Base-by-base conservation (phyloP, 2,329 filamentous ascomycete genomes). In the Epichloe sibirici region DNA sequence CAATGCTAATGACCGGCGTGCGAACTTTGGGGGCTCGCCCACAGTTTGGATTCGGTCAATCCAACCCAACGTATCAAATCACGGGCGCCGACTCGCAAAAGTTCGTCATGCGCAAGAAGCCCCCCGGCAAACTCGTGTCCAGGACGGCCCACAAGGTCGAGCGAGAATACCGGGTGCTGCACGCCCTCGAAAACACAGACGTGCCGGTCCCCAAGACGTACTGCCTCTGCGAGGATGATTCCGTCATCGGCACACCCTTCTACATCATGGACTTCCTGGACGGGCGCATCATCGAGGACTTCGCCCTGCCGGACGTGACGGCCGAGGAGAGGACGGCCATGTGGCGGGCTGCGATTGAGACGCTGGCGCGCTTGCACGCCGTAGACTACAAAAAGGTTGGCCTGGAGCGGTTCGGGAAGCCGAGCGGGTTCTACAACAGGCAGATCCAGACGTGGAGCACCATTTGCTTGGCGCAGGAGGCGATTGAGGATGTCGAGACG, bases 241-340 rank as follows among this genome's bases (percentile, higher is more conserved):
- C 69, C 53, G 76, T 97, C 39, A 76, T 97, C 57, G 93, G 90
- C 52, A 97, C 90, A 7, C 81, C 90, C 5, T 98, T 97, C 69
- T 97, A 98, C 72, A 84, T 97, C 64, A 97, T 98, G 93, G 84
- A 89, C 66, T 97, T 93, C 66, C 76, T 97, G 56, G 86, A 95
- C 64, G 93, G 93, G 21, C 84, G 93, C 63, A 95, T 96, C 70
- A 88, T 97, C 64, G 88, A 91, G 63, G 89, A 97, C 69, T 85
- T 90, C 44, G 74, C 84, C 35, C 83, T 97, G 65, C 90, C 89
- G 2, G 85, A 74, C 12, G 80, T 89, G 12, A 76, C 76, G 28
- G 69, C 85, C 0, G 74, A 75, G 42, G 85, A 95, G 59, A 79
- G 91, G 55, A 81, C 73, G 35, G 79, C 80, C 62, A 86, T 96